Percentiles rank a stretch among this genome's conserved stretches.
Conservation (phyloP, 768 basidiomycete genomes). For the Lyophyllum decastes region DNA sequence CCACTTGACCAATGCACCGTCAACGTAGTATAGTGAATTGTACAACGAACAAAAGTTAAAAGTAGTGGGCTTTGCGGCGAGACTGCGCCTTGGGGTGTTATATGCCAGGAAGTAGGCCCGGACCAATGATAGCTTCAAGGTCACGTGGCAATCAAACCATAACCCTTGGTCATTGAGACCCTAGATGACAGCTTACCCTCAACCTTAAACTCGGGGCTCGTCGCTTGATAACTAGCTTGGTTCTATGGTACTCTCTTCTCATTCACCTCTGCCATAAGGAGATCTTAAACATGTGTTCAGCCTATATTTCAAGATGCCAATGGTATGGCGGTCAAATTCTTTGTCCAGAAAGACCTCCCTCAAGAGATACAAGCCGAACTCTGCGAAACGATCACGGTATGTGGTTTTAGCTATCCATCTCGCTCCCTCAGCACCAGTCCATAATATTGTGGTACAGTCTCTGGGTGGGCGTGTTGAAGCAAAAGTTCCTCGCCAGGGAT, state of each 20-base stretch:
- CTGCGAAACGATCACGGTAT: constrained; percentile 72
- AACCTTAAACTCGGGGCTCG: constrained; percentile 54
- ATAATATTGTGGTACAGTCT: constrained; percentile 39
- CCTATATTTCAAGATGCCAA: constrained; percentile 73
- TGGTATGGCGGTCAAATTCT: constrained; percentile 77
- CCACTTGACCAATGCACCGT: too few relatives aligned
- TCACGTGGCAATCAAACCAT: constrained; percentile 30
- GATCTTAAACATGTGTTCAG: constrained; percentile 29
- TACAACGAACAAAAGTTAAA: too few relatives aligned
- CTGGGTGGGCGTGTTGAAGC: constrained; percentile 77
- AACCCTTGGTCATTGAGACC: constrained; percentile 35
- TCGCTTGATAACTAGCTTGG: neutral
- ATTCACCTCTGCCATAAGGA: neutral
- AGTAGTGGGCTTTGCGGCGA: too few relatives aligned
- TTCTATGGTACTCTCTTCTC: constrained; percentile 13
- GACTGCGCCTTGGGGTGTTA: too few relatives aligned
- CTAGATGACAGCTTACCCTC: constrained; percentile 37
- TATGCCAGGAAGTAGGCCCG: too few relatives aligned
- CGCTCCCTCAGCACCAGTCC: neutral
- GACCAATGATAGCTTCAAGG: too few relatives aligned
- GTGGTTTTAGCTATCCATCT: constrained; percentile 15
- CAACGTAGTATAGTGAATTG: too few relatives aligned
- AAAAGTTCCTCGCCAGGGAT: constrained; percentile 79
- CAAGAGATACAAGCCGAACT: constrained; percentile 70
- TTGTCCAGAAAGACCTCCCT: constrained; percentile 77